Conservation (phyloP, 1,284 basidiomycete species). For the Inonotus hispidus region DNA sequence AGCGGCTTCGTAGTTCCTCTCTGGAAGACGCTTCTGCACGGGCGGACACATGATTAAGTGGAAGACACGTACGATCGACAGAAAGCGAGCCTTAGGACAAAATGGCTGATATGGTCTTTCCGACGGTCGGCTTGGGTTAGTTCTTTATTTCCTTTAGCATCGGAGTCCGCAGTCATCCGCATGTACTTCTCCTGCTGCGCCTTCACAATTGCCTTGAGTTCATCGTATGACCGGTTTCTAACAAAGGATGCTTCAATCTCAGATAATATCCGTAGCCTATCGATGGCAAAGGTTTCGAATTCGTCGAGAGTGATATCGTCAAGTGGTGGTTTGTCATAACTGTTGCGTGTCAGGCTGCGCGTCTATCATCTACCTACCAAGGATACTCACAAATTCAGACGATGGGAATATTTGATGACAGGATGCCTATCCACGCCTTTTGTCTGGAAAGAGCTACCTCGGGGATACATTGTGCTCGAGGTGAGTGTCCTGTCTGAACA, state of each 20-base stretch:
- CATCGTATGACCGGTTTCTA: conserved; percentile 78
- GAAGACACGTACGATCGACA: conserved; percentile 78
- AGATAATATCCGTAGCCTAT: conserved; percentile 84
- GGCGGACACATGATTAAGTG: background rate
- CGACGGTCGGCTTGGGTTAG: conserved; percentile 58
- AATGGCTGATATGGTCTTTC: conserved; percentile 91
- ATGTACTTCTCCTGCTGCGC: conserved; percentile 67
- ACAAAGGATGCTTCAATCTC: conserved; percentile 92
- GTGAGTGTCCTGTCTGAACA: too few relatives aligned
- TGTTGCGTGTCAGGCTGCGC: conserved; percentile 28
- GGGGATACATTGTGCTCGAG: background rate
- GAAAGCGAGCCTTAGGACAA: conserved; percentile 92
- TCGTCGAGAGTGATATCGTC: conserved; percentile 95
- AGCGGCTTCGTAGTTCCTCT: conserved; percentile 87
- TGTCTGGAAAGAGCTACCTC: background rate
- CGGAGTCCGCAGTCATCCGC: conserved; percentile 42
- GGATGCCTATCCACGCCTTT: conserved; percentile 7
- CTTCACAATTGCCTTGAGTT: conserved; percentile 60
- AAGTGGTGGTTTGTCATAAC: conserved; percentile 83
- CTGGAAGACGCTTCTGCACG: conserved; percentile 36
- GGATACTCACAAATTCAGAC: conserved; percentile 18
- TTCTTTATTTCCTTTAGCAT: background rate
- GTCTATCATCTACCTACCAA: background rate
- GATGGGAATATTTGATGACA: conserved; percentile 9
- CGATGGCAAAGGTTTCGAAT: conserved; percentile 90